Evolutionary conservation across 257 asterid genomes (phyloP), one percentile per base, ranked within the genome.

Genomic region (Plantago elongata): DNA sequence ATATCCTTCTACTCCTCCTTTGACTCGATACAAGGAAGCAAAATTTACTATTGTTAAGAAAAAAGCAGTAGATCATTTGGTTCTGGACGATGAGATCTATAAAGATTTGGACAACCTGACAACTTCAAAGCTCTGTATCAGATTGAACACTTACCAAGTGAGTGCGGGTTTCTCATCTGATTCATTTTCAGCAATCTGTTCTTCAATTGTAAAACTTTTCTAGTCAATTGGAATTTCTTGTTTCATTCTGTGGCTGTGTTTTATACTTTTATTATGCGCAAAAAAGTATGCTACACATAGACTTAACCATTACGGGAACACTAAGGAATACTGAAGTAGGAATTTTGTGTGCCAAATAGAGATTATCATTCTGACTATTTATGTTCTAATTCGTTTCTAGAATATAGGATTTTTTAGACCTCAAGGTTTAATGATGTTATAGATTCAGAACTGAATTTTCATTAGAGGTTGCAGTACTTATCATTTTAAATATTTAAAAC

Each of bases 1-100:
- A 54, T 93, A 87, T 80, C 99, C 99, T 58, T 75, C 90, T 48
- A 40, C 83, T 62, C 96, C 99, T 68, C 95, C 98, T 51, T 72
- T 93, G 87, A 93, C 99, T 70, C 94, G 93, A 64, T 85, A 81
- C 84, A 89, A 75, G 72, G 99, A 87, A 82, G 77, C 87, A 46
- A 58, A 94, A 70, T 87, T 93, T 84, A 94, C 99, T 38, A 75
- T 81, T 45, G 77, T 79, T 67, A 86, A 82, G 86, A 93, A 77
- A 77, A 93, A 83, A 75, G 58, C 79, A 69, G 86, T 62, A 13
- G 96, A 85, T 71, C 74, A 75, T 72, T 63, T 75, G 55, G 69
- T 79, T 71, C 75, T 83, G 15, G 95, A 83, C 64, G 77, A 79
- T 69, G 85, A 66, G 58, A 78, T 84, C 65, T 78, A 74, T 73